These are phyloP conservation scores for Aspergillus hiratsukae DNA, from an alignment of 2,329 filamentous ascomycete genomes.

Conservation along the genomic window DNA sequence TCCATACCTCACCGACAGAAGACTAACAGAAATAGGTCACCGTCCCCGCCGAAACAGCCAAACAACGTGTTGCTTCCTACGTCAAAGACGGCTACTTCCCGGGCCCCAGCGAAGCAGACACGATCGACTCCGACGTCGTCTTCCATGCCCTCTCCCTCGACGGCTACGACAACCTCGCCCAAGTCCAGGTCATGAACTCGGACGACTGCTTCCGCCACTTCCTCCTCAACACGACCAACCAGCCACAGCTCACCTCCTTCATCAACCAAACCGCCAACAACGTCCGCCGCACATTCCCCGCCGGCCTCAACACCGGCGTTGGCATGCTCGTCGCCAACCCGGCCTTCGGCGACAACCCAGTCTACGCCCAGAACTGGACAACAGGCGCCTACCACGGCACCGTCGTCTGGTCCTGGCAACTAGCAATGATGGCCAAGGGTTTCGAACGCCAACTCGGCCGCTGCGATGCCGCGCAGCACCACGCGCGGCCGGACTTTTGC, in stretches of 20 bases:
- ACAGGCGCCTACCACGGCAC: constrained; percentile 60
- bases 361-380: constrained; percentile 51
- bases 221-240: constrained; percentile 56
- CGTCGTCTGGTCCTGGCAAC: constrained; percentile 62
- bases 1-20: too few relatives aligned
- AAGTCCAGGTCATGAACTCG: constrained; percentile 58
- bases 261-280: constrained; percentile 55
- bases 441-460: constrained; percentile 47
- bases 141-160: constrained; percentile 46
- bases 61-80: background rate
- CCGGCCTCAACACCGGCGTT: constrained; percentile 53
- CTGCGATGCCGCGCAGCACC: background rate
- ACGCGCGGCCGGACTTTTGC: background rate
- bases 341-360: constrained; percentile 48
- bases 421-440: constrained; percentile 61
- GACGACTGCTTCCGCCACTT: constrained; percentile 63
- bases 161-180: constrained; percentile 45
- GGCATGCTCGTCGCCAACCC: constrained; percentile 60
- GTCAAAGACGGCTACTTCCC: background rate
- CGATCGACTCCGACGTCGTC: background rate
- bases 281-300: constrained; percentile 55
- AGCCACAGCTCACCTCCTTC: constrained; percentile 53
- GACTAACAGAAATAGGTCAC: background rate
- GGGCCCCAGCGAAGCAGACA: background rate
- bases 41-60: background rate